Conservation (phyloP, 495 filamentous ascomycete species). For the Acidiella bohemica region DNA sequence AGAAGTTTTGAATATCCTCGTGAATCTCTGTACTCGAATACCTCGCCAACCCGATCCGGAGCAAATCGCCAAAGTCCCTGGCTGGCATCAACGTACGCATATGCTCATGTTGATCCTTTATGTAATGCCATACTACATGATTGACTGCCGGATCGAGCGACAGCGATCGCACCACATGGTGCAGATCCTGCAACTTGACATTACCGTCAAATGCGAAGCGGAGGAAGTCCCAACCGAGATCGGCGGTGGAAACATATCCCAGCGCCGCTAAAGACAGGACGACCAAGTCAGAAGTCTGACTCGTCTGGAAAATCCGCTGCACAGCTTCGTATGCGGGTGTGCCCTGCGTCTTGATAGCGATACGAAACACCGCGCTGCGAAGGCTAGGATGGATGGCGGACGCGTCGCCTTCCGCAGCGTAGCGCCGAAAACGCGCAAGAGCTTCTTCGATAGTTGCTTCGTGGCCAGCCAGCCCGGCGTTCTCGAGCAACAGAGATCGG, state of each 20-base stretch:
- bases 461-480: constrained; percentile 62
- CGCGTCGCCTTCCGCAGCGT: constrained; percentile 51
- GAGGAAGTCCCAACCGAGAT: constrained; percentile 55
- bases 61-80: constrained; percentile 61
- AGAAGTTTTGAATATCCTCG: constrained; percentile 71
- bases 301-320: constrained; percentile 69
- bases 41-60: constrained; percentile 60
- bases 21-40: constrained; percentile 58
- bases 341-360: constrained; percentile 56
- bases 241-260: constrained; percentile 55
- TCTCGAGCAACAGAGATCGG: constrained; percentile 61
- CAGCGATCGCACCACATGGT: constrained; percentile 60
- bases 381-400: constrained; percentile 66
- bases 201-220: constrained; percentile 67
- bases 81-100: too few species aligned
- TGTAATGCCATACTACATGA: constrained; percentile 64
- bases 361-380: constrained; percentile 63
- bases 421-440: constrained; percentile 59
- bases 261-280: constrained; percentile 65
- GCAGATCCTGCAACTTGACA: constrained; percentile 70
- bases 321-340: constrained; percentile 55
- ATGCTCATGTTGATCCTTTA: constrained; percentile 68
- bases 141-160: constrained; percentile 57
- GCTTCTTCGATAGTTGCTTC: constrained; percentile 56
- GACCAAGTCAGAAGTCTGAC: constrained; percentile 79